These are phyloP conservation scores for Ligustrum vulgare DNA, from an alignment of 257 asterid genomes.

Conservation along the genomic window DNA sequence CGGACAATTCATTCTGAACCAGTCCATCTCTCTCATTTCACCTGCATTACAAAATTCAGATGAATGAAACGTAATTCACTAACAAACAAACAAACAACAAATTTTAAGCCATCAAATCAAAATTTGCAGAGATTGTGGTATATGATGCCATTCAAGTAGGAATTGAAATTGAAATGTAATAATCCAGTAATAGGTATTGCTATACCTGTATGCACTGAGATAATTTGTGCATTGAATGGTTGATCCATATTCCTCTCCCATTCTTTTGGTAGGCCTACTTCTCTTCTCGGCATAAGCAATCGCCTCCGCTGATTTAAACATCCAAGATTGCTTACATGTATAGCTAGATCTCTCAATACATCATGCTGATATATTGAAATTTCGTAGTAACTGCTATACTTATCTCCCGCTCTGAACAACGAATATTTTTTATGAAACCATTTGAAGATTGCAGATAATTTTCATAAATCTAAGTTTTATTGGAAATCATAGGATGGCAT, in stretches of 20 bases:
- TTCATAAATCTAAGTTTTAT: background rate
- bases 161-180: background rate
- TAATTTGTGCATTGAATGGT: conserved; percentile 74
- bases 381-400: conserved; percentile 82
- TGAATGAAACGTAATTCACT: background rate
- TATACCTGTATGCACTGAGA: conserved; percentile 87
- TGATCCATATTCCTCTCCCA: conserved; percentile 80
- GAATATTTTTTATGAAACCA: conserved; percentile 1
- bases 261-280: conserved; percentile 67
- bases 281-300: conserved; percentile 82
- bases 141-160: background rate
- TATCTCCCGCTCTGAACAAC: conserved; percentile 71
- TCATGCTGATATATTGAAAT: conserved; percentile 87
- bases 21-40: conserved; percentile 74
- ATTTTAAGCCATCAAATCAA: background rate
- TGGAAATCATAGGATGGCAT: background rate
- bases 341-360: conserved; percentile 82
- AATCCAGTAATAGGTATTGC: conserved; percentile 2
- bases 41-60: conserved; percentile 36
- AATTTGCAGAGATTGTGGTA: no score
- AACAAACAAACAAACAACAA: no score
- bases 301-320: conserved; percentile 57
- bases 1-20: conserved; percentile 77
- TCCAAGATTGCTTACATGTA: conserved; percentile 59
- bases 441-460: background rate